Evolutionary conservation across 2,329 filamentous ascomycete genomes (phyloP).

Genomic region (Xylaria digitata): DNA sequence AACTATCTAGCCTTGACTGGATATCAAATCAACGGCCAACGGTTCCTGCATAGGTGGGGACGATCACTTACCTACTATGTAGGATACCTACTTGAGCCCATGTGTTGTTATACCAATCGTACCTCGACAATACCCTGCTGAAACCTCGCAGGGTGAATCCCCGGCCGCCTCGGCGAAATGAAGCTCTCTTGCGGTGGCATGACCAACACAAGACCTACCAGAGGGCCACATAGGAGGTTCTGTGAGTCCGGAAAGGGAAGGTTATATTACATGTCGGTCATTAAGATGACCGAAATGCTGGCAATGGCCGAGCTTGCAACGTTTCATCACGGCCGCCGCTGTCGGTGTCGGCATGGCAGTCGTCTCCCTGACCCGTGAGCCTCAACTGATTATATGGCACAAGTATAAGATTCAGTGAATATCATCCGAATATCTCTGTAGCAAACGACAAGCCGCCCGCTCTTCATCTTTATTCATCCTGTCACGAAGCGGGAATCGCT

Average conservation of each 20-base stretch:
- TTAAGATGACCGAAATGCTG: background rate
- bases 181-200: slow-evolving; percentile 23
- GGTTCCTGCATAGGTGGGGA: slow-evolving; percentile 30
- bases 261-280: slow-evolving; percentile 27
- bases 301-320: slow-evolving; percentile 18
- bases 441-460: slow-evolving; percentile 4
- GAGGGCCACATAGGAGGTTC: slow-evolving; percentile 7
- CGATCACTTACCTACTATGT: slow-evolving; percentile 12
- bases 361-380: background rate
- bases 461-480: background rate
- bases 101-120: slow-evolving; percentile 8
- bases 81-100: background rate
- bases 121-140: slow-evolving; percentile 8
- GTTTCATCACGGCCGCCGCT: slow-evolving; percentile 26
- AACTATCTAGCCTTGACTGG: slow-evolving; percentile 18
- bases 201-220: slow-evolving; percentile 23
- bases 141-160: slow-evolving; percentile 22
- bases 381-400: background rate
- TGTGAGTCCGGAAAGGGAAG: slow-evolving; percentile 36
- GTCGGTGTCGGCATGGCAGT: background rate
- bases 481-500: slow-evolving; percentile 1
- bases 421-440: background rate
- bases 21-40: slow-evolving; percentile 27
- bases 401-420: slow-evolving; percentile 24
- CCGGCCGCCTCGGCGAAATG: slow-evolving; percentile 36